Evolutionary conservation across 1,284 basidiomycete species (phyloP).

Genomic region (Puccinia polysora): DNA sequence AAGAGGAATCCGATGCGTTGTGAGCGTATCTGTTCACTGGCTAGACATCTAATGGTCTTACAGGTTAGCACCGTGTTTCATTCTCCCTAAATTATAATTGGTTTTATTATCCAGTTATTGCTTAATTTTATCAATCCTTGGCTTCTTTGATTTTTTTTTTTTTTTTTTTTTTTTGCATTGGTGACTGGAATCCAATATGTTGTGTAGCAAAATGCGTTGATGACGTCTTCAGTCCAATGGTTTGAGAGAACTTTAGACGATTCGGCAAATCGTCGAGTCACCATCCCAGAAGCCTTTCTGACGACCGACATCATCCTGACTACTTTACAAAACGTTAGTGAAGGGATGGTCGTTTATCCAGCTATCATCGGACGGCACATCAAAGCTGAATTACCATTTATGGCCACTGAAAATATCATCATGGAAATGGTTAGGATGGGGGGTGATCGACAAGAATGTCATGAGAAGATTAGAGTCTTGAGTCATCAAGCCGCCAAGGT

Average conservation of each 20-base stretch:
- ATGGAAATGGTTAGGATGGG: slow-evolving; percentile 96
- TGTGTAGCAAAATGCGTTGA: slow-evolving; percentile 83
- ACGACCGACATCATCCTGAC: slow-evolving; percentile 94
- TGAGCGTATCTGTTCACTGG: slow-evolving; percentile 91
- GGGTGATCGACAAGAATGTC: slow-evolving; percentile 91
- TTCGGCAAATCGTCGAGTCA: slow-evolving; percentile 90
- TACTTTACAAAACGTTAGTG: slow-evolving; percentile 88
- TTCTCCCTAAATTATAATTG: slow-evolving; percentile 46
- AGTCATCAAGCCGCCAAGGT: slow-evolving; percentile 91
- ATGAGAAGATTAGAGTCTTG: slow-evolving; percentile 93
- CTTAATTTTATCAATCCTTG: not conserved
- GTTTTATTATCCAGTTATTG: not conserved
- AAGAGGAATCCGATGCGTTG: slow-evolving; percentile 99
- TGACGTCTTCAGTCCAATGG: slow-evolving; percentile 90
- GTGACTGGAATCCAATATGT: too few species aligned
- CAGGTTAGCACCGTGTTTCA: slow-evolving; percentile 11
- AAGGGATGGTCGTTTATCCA: slow-evolving; percentile 96
- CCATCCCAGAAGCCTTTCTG: slow-evolving; percentile 93
- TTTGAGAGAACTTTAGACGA: slow-evolving; percentile 94
- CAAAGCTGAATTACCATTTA: slow-evolving; percentile 92
- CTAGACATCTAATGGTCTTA: slow-evolving; percentile 84
- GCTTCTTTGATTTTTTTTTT: too few species aligned
- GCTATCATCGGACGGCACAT: slow-evolving; percentile 89
- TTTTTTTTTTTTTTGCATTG: not conserved
- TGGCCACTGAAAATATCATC: slow-evolving; percentile 92